Conservation (phyloP, 1,284 basidiomycete genomes). For the Ceratobasidium sp. region DNA sequence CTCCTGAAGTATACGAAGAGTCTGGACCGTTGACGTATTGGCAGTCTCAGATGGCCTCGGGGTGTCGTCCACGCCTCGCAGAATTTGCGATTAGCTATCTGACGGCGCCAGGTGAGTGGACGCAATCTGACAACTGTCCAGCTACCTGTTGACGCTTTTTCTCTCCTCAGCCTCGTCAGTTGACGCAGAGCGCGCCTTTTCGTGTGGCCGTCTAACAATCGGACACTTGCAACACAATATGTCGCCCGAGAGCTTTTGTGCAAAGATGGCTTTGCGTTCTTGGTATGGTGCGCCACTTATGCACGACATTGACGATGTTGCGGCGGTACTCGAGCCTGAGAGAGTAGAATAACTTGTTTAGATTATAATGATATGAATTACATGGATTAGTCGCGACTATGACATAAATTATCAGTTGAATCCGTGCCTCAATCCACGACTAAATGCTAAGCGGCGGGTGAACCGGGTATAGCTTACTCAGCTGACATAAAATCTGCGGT, state of each 20-base stretch:
- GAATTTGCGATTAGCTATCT: neutral
- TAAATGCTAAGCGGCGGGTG: neutral
- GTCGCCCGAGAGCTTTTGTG: neutral
- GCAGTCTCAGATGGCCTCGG: neutral
- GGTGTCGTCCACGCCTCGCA: neutral
- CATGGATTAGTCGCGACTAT: neutral
- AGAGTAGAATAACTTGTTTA: neutral
- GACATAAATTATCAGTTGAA: neutral
- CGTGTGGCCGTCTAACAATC: neutral
- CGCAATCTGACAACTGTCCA: no score
- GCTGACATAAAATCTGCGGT: neutral
- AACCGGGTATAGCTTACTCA: neutral
- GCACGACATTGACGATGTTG: neutral
- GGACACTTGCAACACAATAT: constrained; percentile 8
- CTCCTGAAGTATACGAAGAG: neutral
- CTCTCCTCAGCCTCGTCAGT: no score
- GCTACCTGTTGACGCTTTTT: no score
- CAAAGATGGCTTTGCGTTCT: neutral
- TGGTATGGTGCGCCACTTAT: neutral
- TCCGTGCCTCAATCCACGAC: neutral
- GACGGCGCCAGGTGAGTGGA: neutral
- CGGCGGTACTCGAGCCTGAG: neutral
- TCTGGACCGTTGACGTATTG: neutral
- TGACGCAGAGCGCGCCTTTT: neutral
- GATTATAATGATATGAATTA: neutral